phyloP scores from a whole-genome alignment of 1,284 basidiomycete species.

The Ceratobasidium papillatum region DNA sequence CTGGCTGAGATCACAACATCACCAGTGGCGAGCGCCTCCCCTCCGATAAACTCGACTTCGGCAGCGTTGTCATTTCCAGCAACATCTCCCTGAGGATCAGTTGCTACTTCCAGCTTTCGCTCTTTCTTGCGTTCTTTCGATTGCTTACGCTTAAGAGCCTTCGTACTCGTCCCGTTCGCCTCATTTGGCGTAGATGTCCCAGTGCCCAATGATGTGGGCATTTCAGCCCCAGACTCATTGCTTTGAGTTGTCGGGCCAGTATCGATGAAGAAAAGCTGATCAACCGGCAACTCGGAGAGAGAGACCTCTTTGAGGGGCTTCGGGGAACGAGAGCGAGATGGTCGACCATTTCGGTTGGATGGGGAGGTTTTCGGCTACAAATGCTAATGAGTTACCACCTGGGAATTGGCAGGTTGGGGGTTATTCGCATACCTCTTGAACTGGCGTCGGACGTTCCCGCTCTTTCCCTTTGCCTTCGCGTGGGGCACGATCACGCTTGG shows the following conservation, averaged over 20 bases:
- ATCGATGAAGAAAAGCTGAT: constrained; percentile 33
- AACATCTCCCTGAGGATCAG: not conserved
- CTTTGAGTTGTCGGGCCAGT: constrained; percentile 5
- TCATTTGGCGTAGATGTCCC: constrained; percentile 8
- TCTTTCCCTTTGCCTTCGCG: constrained; percentile 11
- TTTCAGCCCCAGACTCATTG: constrained; percentile 1
- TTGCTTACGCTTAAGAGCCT: constrained; percentile 10
- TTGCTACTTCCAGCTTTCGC: not conserved
- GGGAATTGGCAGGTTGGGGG: not conserved
- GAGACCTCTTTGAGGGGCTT: not conserved
- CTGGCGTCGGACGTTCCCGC: not conserved
- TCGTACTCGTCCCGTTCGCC: not conserved
- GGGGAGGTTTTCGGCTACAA: constrained; percentile 2
- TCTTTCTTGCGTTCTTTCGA: constrained; percentile 15
- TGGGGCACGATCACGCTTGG: constrained; percentile 22
- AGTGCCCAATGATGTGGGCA: not conserved
- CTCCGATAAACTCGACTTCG: constrained; percentile 29
- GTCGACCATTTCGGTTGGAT: not conserved
- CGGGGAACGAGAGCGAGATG: constrained; percentile 18
- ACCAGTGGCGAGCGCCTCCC: constrained; percentile 4
- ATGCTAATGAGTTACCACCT: constrained; percentile 10
- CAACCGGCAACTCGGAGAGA: constrained; percentile 28
- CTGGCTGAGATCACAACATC: not conserved
- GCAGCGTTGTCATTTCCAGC: not conserved
- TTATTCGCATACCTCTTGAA: constrained; percentile 15